Evolutionary conservation across 192 early-diverging fungal genomes (phyloP).

Genomic region (Mortierella alpina): DNA sequence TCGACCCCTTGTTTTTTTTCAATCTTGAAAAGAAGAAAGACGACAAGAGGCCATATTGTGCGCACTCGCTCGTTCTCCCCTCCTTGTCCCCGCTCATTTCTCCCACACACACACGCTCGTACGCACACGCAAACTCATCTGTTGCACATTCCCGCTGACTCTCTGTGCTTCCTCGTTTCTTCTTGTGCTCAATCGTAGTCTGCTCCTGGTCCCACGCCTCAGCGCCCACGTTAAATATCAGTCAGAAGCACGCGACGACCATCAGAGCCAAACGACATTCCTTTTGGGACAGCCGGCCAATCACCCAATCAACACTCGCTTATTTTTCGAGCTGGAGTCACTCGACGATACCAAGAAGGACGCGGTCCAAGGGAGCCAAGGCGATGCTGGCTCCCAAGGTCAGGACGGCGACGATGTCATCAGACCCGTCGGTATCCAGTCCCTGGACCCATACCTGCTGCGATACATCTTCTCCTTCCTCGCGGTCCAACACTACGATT

Average conservation of each 20-base stretch:
- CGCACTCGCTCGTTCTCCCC: not conserved
- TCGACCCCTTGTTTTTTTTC: not conserved
- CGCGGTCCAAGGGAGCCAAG: conserved; percentile 4
- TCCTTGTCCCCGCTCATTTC: not conserved
- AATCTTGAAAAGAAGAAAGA: not conserved
- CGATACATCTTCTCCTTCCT: conserved; percentile 50
- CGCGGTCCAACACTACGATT: conserved; percentile 50
- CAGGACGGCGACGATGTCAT: not conserved
- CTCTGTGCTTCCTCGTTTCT: no score
- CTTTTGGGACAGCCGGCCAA: no score
- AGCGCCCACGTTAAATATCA: no score
- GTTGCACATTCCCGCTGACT: no score
- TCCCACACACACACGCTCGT: not conserved
- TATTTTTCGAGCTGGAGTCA: conserved; percentile 24
- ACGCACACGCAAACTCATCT: not conserved
- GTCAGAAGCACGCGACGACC: no score
- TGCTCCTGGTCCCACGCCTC: no score
- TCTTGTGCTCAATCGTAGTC: no score
- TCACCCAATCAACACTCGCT: not conserved
- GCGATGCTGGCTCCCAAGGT: not conserved
- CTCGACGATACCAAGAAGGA: conserved; percentile 9
- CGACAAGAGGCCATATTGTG: not conserved
- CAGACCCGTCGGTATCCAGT: conserved; percentile 34
- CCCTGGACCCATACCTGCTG: conserved; percentile 28
- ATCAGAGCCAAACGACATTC: no score